These are phyloP conservation scores for Trichoderma pleuroti DNA, from an alignment of 2,329 filamentous ascomycete genomes.

Conservation along the genomic window DNA sequence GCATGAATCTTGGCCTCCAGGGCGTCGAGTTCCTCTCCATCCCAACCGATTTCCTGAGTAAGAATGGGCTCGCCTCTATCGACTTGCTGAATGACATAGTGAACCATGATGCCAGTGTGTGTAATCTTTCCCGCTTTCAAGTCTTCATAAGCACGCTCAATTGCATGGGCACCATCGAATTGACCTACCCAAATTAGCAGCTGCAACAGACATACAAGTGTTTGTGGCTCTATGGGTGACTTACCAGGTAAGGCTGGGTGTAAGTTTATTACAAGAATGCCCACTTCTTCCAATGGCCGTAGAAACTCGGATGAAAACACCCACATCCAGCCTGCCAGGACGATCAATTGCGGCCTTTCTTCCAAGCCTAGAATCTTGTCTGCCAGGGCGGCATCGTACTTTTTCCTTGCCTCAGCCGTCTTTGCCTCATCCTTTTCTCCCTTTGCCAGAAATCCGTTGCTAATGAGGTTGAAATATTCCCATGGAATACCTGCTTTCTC, in stretches of 20 bases:
- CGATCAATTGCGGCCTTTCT: slow-evolving; percentile 67
- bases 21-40: slow-evolving; percentile 60
- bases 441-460: slow-evolving; percentile 59
- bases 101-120: slow-evolving; percentile 82
- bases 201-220: neutral
- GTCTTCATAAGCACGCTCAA: slow-evolving; percentile 72
- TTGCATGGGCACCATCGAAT: slow-evolving; percentile 75
- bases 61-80: slow-evolving; percentile 33
- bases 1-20: slow-evolving; percentile 71
- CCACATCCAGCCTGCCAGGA: slow-evolving; percentile 87
- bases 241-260: slow-evolving; percentile 41
- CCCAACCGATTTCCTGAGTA: slow-evolving; percentile 63
- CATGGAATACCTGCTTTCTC: slow-evolving; percentile 60
- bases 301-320: slow-evolving; percentile 70
- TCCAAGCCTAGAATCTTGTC: slow-evolving; percentile 53
- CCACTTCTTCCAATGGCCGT: slow-evolving; percentile 58
- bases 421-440: slow-evolving; percentile 43
- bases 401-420: slow-evolving; percentile 56
- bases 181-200: slow-evolving; percentile 45
- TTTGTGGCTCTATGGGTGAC: neutral
- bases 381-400: slow-evolving; percentile 71
- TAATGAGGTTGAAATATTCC: slow-evolving; percentile 76
- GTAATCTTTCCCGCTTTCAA: slow-evolving; percentile 62
- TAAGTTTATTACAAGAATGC: slow-evolving; percentile 73
- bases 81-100: slow-evolving; percentile 64